Conservation (phyloP, 208 protist species). For the Tritrichomonas foetus region DNA sequence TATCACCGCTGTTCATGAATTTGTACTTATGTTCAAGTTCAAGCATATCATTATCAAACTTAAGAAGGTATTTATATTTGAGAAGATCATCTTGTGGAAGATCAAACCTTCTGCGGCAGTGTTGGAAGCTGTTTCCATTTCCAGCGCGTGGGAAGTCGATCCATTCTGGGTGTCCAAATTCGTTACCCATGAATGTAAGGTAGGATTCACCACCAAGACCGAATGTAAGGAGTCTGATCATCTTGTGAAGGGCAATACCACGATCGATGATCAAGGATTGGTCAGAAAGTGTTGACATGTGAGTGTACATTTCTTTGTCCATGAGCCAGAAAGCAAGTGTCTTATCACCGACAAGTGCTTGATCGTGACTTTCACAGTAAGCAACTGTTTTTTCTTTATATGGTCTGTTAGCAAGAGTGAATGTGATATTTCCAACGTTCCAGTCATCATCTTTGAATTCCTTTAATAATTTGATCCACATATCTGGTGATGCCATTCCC, state of each 20-base stretch:
- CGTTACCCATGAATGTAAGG: slow-evolving; percentile 75
- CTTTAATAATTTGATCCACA: slow-evolving; percentile 75
- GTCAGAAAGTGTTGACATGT: not conserved
- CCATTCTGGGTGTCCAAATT: slow-evolving; percentile 87
- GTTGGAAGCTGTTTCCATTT: slow-evolving; percentile 67
- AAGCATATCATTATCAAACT: slow-evolving; percentile 69
- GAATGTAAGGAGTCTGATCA: slow-evolving; percentile 69
- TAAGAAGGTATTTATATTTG: slow-evolving; percentile 65
- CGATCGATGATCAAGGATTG: slow-evolving; percentile 58
- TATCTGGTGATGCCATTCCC: slow-evolving; percentile 72
- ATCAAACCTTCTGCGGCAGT: slow-evolving; percentile 71
- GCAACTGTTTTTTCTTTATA: slow-evolving; percentile 68
- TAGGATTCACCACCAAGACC: slow-evolving; percentile 66
- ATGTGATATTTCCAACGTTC: slow-evolving; percentile 66
- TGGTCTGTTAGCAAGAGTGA: slow-evolving; percentile 67
- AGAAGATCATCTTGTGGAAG: slow-evolving; percentile 63
- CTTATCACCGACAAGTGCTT: slow-evolving; percentile 79
- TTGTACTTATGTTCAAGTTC: slow-evolving; percentile 47
- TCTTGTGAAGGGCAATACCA: slow-evolving; percentile 66
- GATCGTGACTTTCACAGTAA: slow-evolving; percentile 78
- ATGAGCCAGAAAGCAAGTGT: slow-evolving; percentile 82
- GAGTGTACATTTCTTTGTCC: slow-evolving; percentile 69
- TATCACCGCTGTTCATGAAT: not conserved
- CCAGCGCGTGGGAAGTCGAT: slow-evolving; percentile 76
- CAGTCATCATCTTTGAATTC: slow-evolving; percentile 65